Base-by-base conservation (phyloP, 2,329 filamentous ascomycete species). In the Bipolaris gigantea region DNA sequence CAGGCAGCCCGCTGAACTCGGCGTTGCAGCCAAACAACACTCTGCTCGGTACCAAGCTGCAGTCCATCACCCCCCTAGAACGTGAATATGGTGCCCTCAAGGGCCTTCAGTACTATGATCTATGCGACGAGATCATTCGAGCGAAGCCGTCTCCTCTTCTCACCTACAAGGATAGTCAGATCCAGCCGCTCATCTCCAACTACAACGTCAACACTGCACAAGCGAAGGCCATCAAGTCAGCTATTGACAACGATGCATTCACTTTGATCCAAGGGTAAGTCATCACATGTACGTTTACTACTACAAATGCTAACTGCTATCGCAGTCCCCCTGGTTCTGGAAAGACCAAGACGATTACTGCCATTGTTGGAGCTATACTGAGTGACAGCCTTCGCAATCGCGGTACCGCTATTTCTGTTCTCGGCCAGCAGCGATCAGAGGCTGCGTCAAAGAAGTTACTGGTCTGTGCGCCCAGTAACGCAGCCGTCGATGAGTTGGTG, bases 381-480 rank as follows among this genome's bases (percentile, higher is more conserved):
- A 89, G 86, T 5, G 83, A 84, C 35, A 80, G 64, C 45, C 81
- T 84, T 48, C 77, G 79, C 47, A 66, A 72, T 21, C 77, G 77
- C 36, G 81, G 78, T 8, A 79, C 81, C 13, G 73, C 80, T 16
- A 76, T 80, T 42, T 60, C 63, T 18, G 62, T 78, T 44, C 77
- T 77, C 13, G 71, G 65, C 6, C 65, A 69, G 46, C 64, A 60
- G 39, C 63, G 60, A 4, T 65, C 63, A 7, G 65, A 73, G n/a
- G 52, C 64, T 18, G 71, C 79, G 1, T 72, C 84, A 2, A 97
- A 96, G 76, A 99, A 97, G 74, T 81, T 99, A 23, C 83, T 99
- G 23, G 90, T 99, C 21, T 99, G 94, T 70, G 94, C 94, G n/a
- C 94, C 94, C 13, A 97, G 92, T 81, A 99, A 99, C 74, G 94